These are phyloP conservation scores for Colletotrichum liaoningense DNA, from an alignment of 2,329 filamentous ascomycete species.

Conservation along the genomic window DNA sequence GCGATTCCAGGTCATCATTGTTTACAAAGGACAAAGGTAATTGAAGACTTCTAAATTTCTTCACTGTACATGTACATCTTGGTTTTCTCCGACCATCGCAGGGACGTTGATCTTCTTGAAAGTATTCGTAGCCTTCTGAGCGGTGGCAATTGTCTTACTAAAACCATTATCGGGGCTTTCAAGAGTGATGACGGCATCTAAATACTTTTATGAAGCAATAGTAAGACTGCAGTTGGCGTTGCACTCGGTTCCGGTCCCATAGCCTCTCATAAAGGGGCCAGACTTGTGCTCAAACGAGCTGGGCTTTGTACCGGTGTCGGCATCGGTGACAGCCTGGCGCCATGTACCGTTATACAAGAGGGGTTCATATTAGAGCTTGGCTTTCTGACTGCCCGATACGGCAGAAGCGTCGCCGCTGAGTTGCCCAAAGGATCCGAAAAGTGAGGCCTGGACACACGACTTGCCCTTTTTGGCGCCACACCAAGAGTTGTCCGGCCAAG, in stretches of 20 bases:
- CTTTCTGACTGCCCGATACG: background rate
- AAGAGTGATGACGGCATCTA: background rate
- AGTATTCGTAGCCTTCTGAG: background rate
- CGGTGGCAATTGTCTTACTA: background rate
- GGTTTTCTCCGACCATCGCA: background rate
- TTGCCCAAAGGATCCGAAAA: constrained; percentile 42
- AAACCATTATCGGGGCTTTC: background rate
- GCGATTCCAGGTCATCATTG: no score
- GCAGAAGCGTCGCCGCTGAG: background rate
- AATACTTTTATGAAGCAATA: background rate
- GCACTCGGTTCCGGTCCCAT: background rate
- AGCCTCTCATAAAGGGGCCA: background rate
- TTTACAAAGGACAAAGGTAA: no score
- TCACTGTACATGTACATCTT: background rate
- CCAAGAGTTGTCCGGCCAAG: constrained; percentile 46
- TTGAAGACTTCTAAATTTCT: no score
- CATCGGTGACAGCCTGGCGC: background rate
- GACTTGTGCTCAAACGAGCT: background rate
- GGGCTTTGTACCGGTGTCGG: background rate
- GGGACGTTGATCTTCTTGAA: background rate
- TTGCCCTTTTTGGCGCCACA: constrained; percentile 51
- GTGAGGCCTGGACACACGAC: constrained; percentile 48
- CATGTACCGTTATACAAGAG: background rate
- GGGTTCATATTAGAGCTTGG: background rate
- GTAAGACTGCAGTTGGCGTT: background rate